phyloP scores from a whole-genome alignment of 495 filamentous ascomycete genomes.

The Bacidia gigantensis region DNA sequence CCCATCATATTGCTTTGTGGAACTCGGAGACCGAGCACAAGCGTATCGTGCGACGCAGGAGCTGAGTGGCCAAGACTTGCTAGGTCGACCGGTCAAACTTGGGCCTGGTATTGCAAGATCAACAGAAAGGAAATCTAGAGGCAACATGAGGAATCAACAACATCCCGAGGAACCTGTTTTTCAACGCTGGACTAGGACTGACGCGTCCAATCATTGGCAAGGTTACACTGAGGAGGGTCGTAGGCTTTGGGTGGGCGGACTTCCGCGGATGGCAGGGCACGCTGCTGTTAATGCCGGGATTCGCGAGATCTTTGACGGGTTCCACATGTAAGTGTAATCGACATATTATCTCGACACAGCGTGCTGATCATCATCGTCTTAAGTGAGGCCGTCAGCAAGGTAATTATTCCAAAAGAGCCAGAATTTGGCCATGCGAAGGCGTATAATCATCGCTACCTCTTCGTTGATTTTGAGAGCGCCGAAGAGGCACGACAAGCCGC shows the following conservation, averaged over 20 bases:
- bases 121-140: neutral
- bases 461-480: constrained; percentile 45
- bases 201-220: constrained; percentile 15
- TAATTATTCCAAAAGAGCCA: constrained; percentile 25
- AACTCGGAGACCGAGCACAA: constrained; percentile 40
- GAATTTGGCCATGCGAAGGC: constrained; percentile 1
- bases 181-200: constrained; percentile 17
- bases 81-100: constrained; percentile 44
- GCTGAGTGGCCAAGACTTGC: constrained; percentile 38
- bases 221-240: constrained; percentile 31
- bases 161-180: neutral
- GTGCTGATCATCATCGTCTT: constrained; percentile 4
- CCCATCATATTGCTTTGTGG: constrained; percentile 60
- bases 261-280: constrained; percentile 44
- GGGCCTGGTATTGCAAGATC: constrained; percentile 40
- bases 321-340: constrained; percentile 31
- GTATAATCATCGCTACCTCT: constrained; percentile 49
- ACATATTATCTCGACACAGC: neutral
- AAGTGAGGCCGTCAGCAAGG: constrained; percentile 47
- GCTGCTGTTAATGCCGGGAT: constrained; percentile 39
- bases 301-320: constrained; percentile 43
- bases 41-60: constrained; percentile 43
- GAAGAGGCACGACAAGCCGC: constrained; percentile 41
- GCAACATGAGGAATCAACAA: neutral
- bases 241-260: constrained; percentile 49